Evolutionary conservation across 2,329 filamentous ascomycete genomes (phyloP).

Genomic region (Ascochyta rabiei): DNA sequence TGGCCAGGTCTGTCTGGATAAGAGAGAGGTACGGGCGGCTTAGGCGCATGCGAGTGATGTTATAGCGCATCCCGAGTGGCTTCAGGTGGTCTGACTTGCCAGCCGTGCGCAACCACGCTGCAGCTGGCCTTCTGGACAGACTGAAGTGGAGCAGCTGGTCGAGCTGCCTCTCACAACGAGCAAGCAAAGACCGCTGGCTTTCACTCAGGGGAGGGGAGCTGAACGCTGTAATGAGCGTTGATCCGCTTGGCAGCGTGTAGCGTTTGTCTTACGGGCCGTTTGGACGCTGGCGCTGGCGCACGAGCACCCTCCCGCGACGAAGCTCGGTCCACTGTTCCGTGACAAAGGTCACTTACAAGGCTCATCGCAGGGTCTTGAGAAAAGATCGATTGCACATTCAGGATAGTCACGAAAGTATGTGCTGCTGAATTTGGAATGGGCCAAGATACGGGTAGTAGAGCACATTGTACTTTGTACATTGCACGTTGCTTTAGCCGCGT

Average conservation of each 20-base stretch:
- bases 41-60: conserved; percentile 30
- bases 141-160: not conserved
- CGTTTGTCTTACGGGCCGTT: conserved; percentile 12
- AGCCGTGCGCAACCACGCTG: not conserved
- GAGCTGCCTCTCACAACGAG: not conserved
- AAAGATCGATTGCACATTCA: too few relatives aligned
- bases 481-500: not conserved
- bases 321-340: conserved; percentile 9
- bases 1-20: conserved; percentile 10
- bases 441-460: not conserved
- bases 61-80: conserved; percentile 19
- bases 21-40: conserved; percentile 16
- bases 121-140: not conserved
- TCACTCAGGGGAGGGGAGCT: conserved; percentile 1
- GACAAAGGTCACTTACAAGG: conserved; percentile 1
- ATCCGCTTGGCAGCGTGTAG: conserved; percentile 1
- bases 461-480: conserved; percentile 5
- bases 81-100: conserved; percentile 18
- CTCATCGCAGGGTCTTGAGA: not conserved
- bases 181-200: not conserved
- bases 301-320: conserved; percentile 15
- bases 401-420: too few relatives aligned
- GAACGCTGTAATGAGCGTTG: not conserved
- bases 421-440: too few relatives aligned
- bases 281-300: conserved; percentile 15